These are phyloP conservation scores for Murraya koenigii DNA, from an alignment of 345 rosid species.

Conservation along the genomic window DNA sequence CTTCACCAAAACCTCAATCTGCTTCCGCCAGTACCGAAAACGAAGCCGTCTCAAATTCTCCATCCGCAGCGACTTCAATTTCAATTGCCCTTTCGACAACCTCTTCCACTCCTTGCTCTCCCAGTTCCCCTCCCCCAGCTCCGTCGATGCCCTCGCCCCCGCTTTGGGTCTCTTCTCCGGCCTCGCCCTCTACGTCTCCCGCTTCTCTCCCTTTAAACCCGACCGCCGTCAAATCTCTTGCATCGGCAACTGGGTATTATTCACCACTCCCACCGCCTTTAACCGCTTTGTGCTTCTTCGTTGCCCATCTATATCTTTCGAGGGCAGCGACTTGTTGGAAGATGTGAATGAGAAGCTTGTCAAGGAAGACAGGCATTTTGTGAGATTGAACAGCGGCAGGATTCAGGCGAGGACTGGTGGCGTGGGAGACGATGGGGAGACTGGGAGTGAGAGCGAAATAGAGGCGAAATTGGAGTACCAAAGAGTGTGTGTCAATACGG, in stretches of 20 bases:
- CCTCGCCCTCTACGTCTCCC: constrained; percentile 42
- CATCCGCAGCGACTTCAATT: constrained; percentile 20
- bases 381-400: constrained; percentile 59
- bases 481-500: constrained; percentile 59
- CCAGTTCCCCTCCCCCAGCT: constrained; percentile 31
- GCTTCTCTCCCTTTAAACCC: neutral
- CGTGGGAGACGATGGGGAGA: constrained; percentile 13
- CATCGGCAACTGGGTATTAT: constrained; percentile 76
- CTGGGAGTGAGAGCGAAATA: constrained; percentile 3
- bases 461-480: constrained; percentile 60
- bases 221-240: neutral
- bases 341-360: constrained; percentile 65
- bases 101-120: constrained; percentile 41
- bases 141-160: constrained; percentile 49
- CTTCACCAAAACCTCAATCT: constrained; percentile 14
- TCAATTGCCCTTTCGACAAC: constrained; percentile 15
- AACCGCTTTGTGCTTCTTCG: constrained; percentile 82
- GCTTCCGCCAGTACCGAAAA: constrained; percentile 27
- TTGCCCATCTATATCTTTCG: constrained; percentile 69
- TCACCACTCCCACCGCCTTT: constrained; percentile 85
- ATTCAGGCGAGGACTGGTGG: constrained; percentile 29
- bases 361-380: constrained; percentile 78
- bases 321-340: constrained; percentile 45
- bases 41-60: constrained; percentile 50
- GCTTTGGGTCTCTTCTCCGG: constrained; percentile 66